Evolutionary conservation across 1,284 basidiomycete species (phyloP).

Genomic region (Ganoderma resinaceum): DNA sequence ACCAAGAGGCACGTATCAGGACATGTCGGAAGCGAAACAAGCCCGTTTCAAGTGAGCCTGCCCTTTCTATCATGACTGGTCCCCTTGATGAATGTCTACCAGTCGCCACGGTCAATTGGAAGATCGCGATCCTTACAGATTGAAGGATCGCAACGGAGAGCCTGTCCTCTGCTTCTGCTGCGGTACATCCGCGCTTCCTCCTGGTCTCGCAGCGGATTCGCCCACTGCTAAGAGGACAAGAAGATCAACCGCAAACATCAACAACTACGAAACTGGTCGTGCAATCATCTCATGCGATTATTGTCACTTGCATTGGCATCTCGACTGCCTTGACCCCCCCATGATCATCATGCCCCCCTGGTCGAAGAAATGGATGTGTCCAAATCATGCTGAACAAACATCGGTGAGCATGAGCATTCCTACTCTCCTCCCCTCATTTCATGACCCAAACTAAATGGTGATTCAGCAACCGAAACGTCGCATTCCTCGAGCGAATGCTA

Average conservation of each 20-base stretch:
- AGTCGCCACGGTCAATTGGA: conserved; percentile 91
- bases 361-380: conserved; percentile 98
- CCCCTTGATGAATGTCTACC: conserved; percentile 26
- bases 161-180: conserved; percentile 91
- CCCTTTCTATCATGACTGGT: conserved; percentile 28
- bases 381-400: conserved; percentile 89
- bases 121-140: conserved; percentile 88
- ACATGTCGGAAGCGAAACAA: conserved; percentile 79
- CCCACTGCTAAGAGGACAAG: conserved; percentile 62
- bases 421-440: conserved; percentile 8
- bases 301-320: conserved; percentile 95
- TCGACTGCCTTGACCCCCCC: conserved; percentile 95
- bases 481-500: conserved; percentile 72
- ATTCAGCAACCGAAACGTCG: conserved; percentile 76
- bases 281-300: conserved; percentile 95
- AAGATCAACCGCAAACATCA: conserved; percentile 42
- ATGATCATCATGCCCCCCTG: conserved; percentile 86
- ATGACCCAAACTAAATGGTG: background rate
- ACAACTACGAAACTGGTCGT: conserved; percentile 60
- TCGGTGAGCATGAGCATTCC: conserved; percentile 65
- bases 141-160: conserved; percentile 86
- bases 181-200: conserved; percentile 78
- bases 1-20: conserved; percentile 78
- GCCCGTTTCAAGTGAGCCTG: conserved; percentile 77
- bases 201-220: conserved; percentile 52